A percentile compares a stretch with the other conserved stretches of the same genome.
Evolutionary conservation across 495 filamentous ascomycete species (phyloP).

Genomic region (Lineolata rhizophorae): DNA sequence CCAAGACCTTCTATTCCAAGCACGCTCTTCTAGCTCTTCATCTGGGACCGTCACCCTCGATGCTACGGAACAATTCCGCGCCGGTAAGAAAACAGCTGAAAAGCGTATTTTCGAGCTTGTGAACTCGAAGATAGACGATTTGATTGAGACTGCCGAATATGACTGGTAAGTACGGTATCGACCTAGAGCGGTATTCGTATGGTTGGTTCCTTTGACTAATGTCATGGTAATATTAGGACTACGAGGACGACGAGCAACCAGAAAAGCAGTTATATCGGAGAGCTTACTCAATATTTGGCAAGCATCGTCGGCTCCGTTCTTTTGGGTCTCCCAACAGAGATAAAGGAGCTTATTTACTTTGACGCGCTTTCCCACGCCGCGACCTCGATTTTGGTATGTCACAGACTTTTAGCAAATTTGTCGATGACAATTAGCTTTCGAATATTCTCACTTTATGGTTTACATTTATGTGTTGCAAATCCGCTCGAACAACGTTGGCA

Average conservation of each 20-base stretch:
- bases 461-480: too few relatives aligned
- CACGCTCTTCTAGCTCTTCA: conserved; percentile 54
- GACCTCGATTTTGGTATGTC: conserved; percentile 64
- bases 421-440: conserved; percentile 30
- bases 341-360: conserved; percentile 95
- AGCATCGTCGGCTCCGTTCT: conserved; percentile 93
- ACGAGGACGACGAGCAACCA: conserved; percentile 38
- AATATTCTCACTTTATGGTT: neutral
- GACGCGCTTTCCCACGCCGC: conserved; percentile 84
- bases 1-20: conserved; percentile 60
- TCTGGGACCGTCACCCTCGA: conserved; percentile 50
- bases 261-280: conserved; percentile 82
- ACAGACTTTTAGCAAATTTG: too few relatives aligned
- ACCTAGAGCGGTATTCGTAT: too few relatives aligned
- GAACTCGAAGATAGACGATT: conserved; percentile 94
- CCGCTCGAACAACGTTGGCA: too few relatives aligned
- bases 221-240: conserved; percentile 23
- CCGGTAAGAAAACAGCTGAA: conserved; percentile 85
- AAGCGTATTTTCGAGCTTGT: conserved; percentile 97
- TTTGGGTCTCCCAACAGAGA: conserved; percentile 73
- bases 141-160: conserved; percentile 91
- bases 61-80: conserved; percentile 68
- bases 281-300: conserved; percentile 74
- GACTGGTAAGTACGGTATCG: conserved; percentile 55
- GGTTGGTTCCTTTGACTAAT: conserved; percentile 4